Base-by-base conservation (phyloP, 164 flowering plant species). In the Macadamia tetraphylla region DNA sequence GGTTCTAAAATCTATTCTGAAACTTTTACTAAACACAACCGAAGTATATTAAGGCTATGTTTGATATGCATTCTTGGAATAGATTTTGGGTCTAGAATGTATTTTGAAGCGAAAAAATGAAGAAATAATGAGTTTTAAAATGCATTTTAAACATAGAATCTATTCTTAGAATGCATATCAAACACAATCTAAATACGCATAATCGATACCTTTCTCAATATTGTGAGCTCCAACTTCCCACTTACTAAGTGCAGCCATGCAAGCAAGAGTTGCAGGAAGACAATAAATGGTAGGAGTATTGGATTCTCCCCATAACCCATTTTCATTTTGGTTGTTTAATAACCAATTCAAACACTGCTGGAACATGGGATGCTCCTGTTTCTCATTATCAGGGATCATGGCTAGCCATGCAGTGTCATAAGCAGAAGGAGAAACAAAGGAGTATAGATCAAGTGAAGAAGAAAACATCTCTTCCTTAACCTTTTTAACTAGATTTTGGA, bases 321-420 rank as follows among this genome's bases (percentile, higher is more conserved):
- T 68, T 9, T 74, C 77, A 12, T 44, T 71, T 69, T 85, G 85
- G 72, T 77, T 80, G 8, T 67, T 8, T 2, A 85, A 60, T 10
- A 85, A 71, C 85, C 86, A 85, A 9, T 75, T 42, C 70, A 85
- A 62, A 66, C 85, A 85, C 5, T 30, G 49, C 49, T 29, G 60
- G 69, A 85, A 83, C 77, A 77, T 63, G 2, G 88, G 84, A 49
- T 11, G 46, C 14, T 17, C 43, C 0, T 61, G 71, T 5, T 61
- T 29, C 7, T 53, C n/a, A 0, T 66, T 57, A 55, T 75, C 68
- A 1, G 82, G 85, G n/a, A 85, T 58, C 86, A 81, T 83, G 64
- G 83, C 83, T 12, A 83, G 23, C 86, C 88, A 85, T 43, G 88
- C 88, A 13, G 83, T 85, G 61, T 82, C 88, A 63, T 85, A 85